phyloP scores from a whole-genome alignment of 2,329 filamentous ascomycete species.

The Colletotrichum sansevieriae region DNA sequence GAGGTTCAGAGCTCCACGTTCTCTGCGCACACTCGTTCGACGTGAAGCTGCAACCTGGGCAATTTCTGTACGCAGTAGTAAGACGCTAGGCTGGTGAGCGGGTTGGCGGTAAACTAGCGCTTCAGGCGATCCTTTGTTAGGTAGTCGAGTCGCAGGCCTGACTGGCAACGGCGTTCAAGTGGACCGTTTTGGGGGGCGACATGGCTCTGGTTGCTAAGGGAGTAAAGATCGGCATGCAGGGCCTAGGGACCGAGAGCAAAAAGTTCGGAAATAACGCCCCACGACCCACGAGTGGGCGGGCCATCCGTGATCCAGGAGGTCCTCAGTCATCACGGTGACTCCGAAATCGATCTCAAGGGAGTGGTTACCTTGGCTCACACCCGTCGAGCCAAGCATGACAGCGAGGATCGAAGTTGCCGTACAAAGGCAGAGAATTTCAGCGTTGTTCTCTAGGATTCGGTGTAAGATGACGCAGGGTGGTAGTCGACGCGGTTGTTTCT shows the following conservation, averaged over 20 bases:
- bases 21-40: too few relatives aligned
- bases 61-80: too few relatives aligned
- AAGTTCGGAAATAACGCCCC: slow-evolving; percentile 35
- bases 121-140: slow-evolving; percentile 31
- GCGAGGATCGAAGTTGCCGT: not conserved
- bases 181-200: too few relatives aligned
- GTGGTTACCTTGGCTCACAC: slow-evolving; percentile 20
- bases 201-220: slow-evolving; percentile 32
- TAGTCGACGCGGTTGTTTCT: too few relatives aligned
- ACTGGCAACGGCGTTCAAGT: slow-evolving; percentile 33
- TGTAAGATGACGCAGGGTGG: not conserved
- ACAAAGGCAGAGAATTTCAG: slow-evolving; percentile 16
- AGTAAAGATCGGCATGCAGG: slow-evolving; percentile 36
- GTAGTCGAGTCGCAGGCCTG: slow-evolving; percentile 19
- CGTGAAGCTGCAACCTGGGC: too few relatives aligned
- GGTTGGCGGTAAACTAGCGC: slow-evolving; percentile 27
- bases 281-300: slow-evolving; percentile 21
- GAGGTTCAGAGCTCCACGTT: too few relatives aligned
- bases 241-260: slow-evolving; percentile 20
- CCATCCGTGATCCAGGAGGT: slow-evolving; percentile 30
- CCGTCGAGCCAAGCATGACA: slow-evolving; percentile 17
- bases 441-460: not conserved
- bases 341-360: slow-evolving; percentile 29
- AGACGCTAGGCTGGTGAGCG: slow-evolving; percentile 7
- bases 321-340: slow-evolving; percentile 42